A percentile compares a stretch with the other conserved stretches of the same genome.
phyloP scores from a whole-genome alignment of 495 filamentous ascomycete species.

The Niebla homalea region DNA sequence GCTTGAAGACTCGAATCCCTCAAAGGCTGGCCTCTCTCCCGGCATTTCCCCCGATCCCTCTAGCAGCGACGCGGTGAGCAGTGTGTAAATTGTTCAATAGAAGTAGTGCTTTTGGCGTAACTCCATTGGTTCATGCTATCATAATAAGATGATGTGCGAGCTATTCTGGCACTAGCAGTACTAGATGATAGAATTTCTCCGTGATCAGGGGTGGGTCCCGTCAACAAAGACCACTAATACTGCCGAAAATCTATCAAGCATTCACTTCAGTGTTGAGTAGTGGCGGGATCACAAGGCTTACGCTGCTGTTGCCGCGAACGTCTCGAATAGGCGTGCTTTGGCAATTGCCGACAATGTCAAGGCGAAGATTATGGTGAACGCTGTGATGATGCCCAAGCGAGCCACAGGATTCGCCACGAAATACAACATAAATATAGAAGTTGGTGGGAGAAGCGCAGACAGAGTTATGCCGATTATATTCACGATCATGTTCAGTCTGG shows the following conservation, averaged over 20 bases:
- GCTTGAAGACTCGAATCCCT: no score
- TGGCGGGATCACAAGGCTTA: constrained; percentile 7
- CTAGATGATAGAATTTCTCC: no score
- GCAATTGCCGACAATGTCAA: constrained; percentile 16
- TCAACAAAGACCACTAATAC: constrained; percentile 2
- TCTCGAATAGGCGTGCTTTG: constrained; percentile 17
- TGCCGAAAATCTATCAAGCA: background rate
- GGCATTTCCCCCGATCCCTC: no score
- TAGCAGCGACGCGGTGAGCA: no score
- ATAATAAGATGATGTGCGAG: no score
- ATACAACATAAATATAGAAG: constrained; percentile 18
- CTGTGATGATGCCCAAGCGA: constrained; percentile 15
- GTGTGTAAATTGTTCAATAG: no score
- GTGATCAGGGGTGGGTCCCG: no score
- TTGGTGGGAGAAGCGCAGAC: constrained; percentile 19
- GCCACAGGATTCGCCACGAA: background rate
- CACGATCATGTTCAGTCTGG: no score
- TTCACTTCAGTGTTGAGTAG: background rate
- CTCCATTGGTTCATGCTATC: no score
- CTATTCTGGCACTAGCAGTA: no score
- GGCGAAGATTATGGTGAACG: constrained; percentile 17
- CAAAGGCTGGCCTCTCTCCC: no score
- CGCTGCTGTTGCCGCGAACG: constrained; percentile 22
- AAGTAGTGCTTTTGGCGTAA: no score
- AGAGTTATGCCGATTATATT: constrained; percentile 16